These are phyloP conservation scores for Adenanthera pavonina DNA, from an alignment of 306 rosid species.

Conservation along the genomic window DNA sequence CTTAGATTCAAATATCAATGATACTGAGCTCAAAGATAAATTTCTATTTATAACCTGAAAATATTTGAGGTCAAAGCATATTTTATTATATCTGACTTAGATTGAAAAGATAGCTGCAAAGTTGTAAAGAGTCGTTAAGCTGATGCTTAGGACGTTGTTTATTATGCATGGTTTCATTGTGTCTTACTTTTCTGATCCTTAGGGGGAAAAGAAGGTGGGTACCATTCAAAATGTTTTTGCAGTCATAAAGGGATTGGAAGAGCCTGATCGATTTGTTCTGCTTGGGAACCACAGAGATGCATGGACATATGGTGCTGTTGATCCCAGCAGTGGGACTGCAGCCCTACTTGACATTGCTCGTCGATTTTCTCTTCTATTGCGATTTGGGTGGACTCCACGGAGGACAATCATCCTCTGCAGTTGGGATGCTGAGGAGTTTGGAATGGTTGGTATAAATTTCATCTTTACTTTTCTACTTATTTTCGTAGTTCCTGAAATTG, in stretches of 20 bases:
- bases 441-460: conserved; percentile 52
- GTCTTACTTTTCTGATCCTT: conserved; percentile 19
- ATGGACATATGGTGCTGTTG: conserved; percentile 97
- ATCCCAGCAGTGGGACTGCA: conserved; percentile 97
- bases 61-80: neutral
- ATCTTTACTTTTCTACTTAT: conserved; percentile 4
- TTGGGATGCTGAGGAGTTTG: conserved; percentile 66
- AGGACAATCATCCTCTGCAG: conserved; percentile 66
- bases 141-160: conserved; percentile 21
- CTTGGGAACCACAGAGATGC: conserved; percentile 99
- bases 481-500: neutral
- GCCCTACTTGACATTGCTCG: conserved; percentile 91
- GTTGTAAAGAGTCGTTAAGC: conserved; percentile 6
- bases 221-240: conserved; percentile 81
- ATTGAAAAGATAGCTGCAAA: neutral
- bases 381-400: conserved; percentile 77
- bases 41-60: neutral
- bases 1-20: neutral
- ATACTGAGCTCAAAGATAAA: neutral
- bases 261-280: conserved; percentile 88
- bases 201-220: conserved; percentile 86
- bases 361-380: conserved; percentile 64
- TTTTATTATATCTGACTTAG: neutral
- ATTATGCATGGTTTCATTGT: conserved; percentile 14
- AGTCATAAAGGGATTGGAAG: conserved; percentile 78